Evolutionary conservation across 2,329 filamentous ascomycete species (phyloP).

Genomic region (Penicillium brasilianum): DNA sequence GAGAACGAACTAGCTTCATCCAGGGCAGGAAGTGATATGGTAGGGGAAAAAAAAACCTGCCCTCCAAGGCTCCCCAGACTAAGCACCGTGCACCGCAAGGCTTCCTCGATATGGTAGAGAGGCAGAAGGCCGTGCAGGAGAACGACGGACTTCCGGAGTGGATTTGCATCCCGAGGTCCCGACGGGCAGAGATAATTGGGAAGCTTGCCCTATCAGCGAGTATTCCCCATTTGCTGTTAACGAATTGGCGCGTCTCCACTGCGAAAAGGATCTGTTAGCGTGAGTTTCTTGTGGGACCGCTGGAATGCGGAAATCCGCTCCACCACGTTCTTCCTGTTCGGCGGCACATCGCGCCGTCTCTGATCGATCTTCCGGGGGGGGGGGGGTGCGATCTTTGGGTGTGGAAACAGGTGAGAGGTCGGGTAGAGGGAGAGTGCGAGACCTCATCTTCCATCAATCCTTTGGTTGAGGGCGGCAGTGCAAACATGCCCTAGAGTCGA

Average conservation of each 20-base stretch:
- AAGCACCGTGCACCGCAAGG: not conserved
- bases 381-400: not conserved
- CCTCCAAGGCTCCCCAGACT: not conserved
- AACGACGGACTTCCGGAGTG: conserved; percentile 8
- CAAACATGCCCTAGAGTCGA: not conserved
- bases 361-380: conserved; percentile 11
- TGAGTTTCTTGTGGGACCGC: not conserved
- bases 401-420: not conserved
- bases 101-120: conserved; percentile 16
- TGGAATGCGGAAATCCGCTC: conserved; percentile 7
- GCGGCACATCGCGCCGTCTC: conserved; percentile 1
- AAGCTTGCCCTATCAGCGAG: not conserved
- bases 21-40: not conserved
- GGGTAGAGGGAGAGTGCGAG: not conserved
- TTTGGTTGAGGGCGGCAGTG: not conserved
- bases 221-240: conserved; percentile 11
- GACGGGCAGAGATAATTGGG: conserved; percentile 1
- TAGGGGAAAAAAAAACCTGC: not conserved
- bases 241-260: conserved; percentile 2
- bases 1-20: conserved; percentile 1
- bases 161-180: conserved; percentile 21
- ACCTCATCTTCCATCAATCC: not conserved
- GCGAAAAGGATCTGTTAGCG: conserved; percentile 19
- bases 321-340: conserved; percentile 5
- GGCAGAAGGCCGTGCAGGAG: not conserved